These are phyloP conservation scores for Populus nigra DNA, from an alignment of 345 rosid species.

Conservation along the genomic window DNA sequence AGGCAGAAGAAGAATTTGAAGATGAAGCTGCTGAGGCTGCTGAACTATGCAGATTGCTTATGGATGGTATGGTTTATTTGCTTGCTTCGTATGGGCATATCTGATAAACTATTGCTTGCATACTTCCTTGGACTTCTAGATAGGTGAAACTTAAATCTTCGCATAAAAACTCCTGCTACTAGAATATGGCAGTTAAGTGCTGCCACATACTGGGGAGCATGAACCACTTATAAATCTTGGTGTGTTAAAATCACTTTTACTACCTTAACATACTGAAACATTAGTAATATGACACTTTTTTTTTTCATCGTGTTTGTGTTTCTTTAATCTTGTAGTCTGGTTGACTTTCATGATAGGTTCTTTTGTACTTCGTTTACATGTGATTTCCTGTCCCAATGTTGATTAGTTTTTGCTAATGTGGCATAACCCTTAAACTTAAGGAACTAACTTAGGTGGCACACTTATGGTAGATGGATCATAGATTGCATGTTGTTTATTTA, in stretches of 20 bases:
- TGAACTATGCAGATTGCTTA: conserved; percentile 80
- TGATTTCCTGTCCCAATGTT: not conserved
- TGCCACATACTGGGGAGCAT: not conserved
- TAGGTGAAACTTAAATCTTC: not conserved
- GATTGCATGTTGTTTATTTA: not conserved
- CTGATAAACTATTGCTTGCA: not conserved
- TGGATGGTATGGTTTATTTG: conserved; percentile 71
- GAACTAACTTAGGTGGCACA: not conserved
- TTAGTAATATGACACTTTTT: not conserved
- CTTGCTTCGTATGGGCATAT: not conserved
- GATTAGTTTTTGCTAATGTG: not conserved
- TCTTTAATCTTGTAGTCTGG: not conserved
- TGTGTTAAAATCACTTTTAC: not conserved
- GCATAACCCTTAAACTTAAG: not conserved
- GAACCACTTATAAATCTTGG: not conserved
- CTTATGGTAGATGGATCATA: not conserved
- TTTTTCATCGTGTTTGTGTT: not conserved
- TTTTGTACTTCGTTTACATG: not conserved
- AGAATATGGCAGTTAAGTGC: not conserved
- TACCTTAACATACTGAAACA: not conserved
- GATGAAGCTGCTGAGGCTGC: conserved; percentile 97
- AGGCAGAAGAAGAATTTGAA: conserved; percentile 86
- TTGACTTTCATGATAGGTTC: not conserved
- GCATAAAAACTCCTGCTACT: not conserved
- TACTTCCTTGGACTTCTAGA: not conserved